These are phyloP conservation scores for Melanogaster broomeanus DNA, from an alignment of 768 basidiomycete species.

Conservation along the genomic window DNA sequence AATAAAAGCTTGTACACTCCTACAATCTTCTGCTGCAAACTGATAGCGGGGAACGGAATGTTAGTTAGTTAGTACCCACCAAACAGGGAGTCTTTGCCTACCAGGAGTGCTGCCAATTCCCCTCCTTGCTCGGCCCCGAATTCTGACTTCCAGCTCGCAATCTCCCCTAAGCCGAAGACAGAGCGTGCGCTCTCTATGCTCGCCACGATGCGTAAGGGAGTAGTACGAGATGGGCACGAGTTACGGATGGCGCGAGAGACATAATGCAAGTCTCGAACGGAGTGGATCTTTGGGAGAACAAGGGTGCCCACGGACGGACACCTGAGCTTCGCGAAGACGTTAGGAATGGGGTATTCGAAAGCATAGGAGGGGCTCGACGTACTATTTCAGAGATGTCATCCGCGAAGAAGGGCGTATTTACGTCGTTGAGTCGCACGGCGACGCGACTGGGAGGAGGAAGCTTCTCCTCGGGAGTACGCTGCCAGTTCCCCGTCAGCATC, in stretches of 20 bases:
- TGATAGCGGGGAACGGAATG: slow-evolving; percentile 33
- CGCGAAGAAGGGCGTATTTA: slow-evolving; percentile 63
- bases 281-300: slow-evolving; percentile 86
- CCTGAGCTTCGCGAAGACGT: slow-evolving; percentile 38
- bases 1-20: slow-evolving; percentile 16
- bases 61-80: slow-evolving; percentile 1
- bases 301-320: slow-evolving; percentile 57
- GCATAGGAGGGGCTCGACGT: slow-evolving; percentile 16
- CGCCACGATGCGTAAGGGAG: slow-evolving; percentile 64
- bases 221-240: slow-evolving; percentile 25
- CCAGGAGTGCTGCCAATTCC: slow-evolving; percentile 62
- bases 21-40: slow-evolving; percentile 97
- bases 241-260: slow-evolving; percentile 47
- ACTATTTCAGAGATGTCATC: slow-evolving; percentile 67
- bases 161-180: slow-evolving; percentile 64
- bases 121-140: slow-evolving; percentile 49
- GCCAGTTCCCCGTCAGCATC: slow-evolving; percentile 19
- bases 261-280: slow-evolving; percentile 60
- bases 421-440: slow-evolving; percentile 71
- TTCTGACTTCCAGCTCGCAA: slow-evolving; percentile 67
- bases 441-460: slow-evolving; percentile 52
- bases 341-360: slow-evolving; percentile 3
- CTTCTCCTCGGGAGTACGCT: slow-evolving; percentile 29
- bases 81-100: slow-evolving; percentile 7
- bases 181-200: slow-evolving; percentile 85